Percentiles rank a stretch among this genome's conserved stretches.
phyloP scores from a whole-genome alignment of 768 basidiomycete species.

The Galerina sulciceps region DNA sequence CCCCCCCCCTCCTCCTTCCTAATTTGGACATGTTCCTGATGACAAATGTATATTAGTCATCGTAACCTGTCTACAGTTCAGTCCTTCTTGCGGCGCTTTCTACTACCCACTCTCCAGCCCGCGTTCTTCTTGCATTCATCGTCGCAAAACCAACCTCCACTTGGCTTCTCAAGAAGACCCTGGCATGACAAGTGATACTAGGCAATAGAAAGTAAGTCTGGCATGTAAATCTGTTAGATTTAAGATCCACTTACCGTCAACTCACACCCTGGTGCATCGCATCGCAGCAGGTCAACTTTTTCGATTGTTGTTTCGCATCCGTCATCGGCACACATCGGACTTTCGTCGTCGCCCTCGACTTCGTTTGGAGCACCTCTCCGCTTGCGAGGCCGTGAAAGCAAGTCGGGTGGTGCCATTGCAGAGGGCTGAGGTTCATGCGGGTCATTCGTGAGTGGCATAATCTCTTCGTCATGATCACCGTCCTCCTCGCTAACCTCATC shows the following conservation, averaged over 20 bases:
- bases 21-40: not conserved
- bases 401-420: not conserved
- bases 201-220: not conserved
- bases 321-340: slow-evolving; percentile 11
- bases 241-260: slow-evolving; percentile 9
- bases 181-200: slow-evolving; percentile 19
- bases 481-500: too few relatives aligned
- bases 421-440: too few relatives aligned
- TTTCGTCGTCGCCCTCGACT: not conserved
- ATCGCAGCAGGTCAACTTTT: slow-evolving; percentile 7
- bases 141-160: slow-evolving; percentile 17
- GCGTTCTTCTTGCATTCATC: slow-evolving; percentile 16
- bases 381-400: not conserved
- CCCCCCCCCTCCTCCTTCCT: slow-evolving; percentile 1
- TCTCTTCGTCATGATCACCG: too few relatives aligned
- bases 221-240: not conserved
- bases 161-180: slow-evolving; percentile 13
- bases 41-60: not conserved
- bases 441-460: too few relatives aligned
- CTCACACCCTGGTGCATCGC: slow-evolving; percentile 16
- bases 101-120: slow-evolving; percentile 6
- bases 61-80: too few relatives aligned
- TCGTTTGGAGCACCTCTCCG: not conserved
- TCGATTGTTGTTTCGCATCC: slow-evolving; percentile 4
- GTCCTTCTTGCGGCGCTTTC: not conserved